phyloP scores from a whole-genome alignment of 106 monocot genomes.

The Triglochin maritima region DNA sequence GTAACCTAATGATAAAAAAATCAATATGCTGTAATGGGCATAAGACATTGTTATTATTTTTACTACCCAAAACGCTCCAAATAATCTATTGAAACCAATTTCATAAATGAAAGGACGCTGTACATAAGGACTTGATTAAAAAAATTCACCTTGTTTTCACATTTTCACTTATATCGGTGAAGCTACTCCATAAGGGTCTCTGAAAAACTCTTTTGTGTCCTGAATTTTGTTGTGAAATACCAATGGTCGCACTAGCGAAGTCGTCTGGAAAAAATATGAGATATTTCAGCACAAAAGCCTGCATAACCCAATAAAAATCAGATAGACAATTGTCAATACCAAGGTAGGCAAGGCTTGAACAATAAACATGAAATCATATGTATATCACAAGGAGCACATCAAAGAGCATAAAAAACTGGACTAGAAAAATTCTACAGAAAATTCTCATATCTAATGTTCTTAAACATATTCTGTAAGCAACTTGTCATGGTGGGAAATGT shows the following conservation, averaged over 20 bases:
- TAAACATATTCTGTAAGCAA: too few species aligned
- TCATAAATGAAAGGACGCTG: too few species aligned
- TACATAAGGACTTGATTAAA: background rate
- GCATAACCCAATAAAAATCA: background rate
- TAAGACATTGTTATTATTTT: too few species aligned
- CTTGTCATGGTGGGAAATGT: too few species aligned
- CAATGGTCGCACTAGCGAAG: background rate
- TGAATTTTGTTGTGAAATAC: background rate
- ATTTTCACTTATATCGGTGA: slow-evolving; percentile 10
- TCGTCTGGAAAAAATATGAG: slow-evolving; percentile 18
- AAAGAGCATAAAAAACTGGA: too few species aligned
- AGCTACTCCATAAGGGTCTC: slow-evolving; percentile 1
- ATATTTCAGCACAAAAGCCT: slow-evolving; percentile 29
- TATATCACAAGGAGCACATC: too few species aligned
- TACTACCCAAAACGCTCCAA: too few species aligned
- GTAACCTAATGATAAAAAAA: too few species aligned
- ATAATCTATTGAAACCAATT: too few species aligned
- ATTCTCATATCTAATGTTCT: too few species aligned
- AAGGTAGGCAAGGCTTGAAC: background rate
- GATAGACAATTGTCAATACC: background rate
- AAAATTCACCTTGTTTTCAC: slow-evolving; percentile 12
- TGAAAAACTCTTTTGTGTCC: background rate
- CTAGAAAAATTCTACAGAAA: too few species aligned
- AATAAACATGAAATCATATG: background rate
- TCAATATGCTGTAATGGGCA: too few species aligned